Evolutionary conservation across 1,284 basidiomycete genomes (phyloP).

Genomic region (Ustanciosporium gigantosporum): DNA sequence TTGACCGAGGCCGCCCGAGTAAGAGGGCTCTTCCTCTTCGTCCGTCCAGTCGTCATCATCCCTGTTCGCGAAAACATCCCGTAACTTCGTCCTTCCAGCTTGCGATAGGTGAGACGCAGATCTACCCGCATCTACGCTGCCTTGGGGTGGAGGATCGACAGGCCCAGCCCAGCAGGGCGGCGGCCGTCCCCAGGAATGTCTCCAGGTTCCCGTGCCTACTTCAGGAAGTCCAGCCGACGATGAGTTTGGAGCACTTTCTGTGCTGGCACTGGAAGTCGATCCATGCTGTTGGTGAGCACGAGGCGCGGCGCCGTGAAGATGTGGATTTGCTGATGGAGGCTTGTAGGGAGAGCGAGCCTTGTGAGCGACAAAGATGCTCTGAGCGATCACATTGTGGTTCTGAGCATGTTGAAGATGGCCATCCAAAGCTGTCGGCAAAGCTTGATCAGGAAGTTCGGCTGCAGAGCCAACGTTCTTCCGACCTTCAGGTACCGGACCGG

Average conservation of each 20-base stretch:
- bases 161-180: conserved; percentile 53
- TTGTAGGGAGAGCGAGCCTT: conserved; percentile 48
- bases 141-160: conserved; percentile 38
- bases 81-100: conserved; percentile 19
- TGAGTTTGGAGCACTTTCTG: background rate
- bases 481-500: conserved; percentile 8
- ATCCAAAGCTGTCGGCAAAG: background rate
- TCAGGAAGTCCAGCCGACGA: conserved; percentile 8
- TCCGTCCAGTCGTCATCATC: conserved; percentile 52
- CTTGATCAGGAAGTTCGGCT: background rate
- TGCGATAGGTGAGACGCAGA: background rate
- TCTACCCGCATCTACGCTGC: background rate
- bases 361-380: conserved; percentile 53
- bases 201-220: conserved; percentile 43
- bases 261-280: background rate
- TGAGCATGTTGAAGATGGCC: conserved; percentile 3
- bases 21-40: conserved; percentile 49
- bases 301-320: conserved; percentile 23
- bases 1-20: conserved; percentile 50
- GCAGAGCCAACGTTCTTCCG: conserved; percentile 1
- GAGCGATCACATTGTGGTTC: conserved; percentile 13
- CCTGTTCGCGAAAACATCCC: conserved; percentile 52
- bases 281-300: conserved; percentile 2
- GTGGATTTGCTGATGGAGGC: conserved; percentile 51
- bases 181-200: conserved; percentile 52